Percentiles rank a stretch among this genome's conserved stretches.
These are phyloP conservation scores for Syzygium grande DNA, from an alignment of 345 rosid species.

Conservation along the genomic window DNA sequence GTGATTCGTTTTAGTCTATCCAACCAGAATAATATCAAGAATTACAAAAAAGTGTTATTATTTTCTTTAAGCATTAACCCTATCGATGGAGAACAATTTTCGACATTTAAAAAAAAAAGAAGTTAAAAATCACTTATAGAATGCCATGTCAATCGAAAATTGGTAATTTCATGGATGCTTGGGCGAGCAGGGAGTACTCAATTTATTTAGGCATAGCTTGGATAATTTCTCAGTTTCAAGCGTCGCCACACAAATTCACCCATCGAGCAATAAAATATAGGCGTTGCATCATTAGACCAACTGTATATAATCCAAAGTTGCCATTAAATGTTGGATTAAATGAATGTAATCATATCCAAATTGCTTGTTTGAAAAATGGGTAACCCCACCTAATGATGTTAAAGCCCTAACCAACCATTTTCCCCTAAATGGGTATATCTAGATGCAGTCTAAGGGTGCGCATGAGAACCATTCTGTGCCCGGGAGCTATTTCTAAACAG, in stretches of 20 bases:
- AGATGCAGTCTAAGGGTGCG: neutral
- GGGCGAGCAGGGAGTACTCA: neutral
- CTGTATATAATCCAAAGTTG: neutral
- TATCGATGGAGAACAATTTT: neutral
- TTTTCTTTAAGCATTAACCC: neutral
- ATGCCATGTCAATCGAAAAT: neutral
- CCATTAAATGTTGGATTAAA: neutral
- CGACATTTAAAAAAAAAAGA: neutral
- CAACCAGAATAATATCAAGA: neutral
- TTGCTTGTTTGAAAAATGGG: neutral
- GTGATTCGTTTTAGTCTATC: neutral
- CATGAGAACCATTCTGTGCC: too few relatives aligned
- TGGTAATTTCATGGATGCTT: neutral
- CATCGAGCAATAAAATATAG: neutral
- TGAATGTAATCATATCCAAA: neutral
- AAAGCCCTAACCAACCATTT: neutral
- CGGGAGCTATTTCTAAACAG: too few relatives aligned
- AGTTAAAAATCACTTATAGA: neutral
- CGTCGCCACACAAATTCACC: neutral
- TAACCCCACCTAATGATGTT: neutral
- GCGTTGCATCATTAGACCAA: neutral
- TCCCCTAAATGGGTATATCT: neutral
- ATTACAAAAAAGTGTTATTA: neutral
- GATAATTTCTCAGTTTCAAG: neutral
- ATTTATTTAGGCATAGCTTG: neutral